A percentile compares a stretch with the other conserved stretches of the same genome.
These are phyloP conservation scores for Talaromyces sp. DNA, from an alignment of 2,329 filamentous ascomycete species.

Conservation along the genomic window DNA sequence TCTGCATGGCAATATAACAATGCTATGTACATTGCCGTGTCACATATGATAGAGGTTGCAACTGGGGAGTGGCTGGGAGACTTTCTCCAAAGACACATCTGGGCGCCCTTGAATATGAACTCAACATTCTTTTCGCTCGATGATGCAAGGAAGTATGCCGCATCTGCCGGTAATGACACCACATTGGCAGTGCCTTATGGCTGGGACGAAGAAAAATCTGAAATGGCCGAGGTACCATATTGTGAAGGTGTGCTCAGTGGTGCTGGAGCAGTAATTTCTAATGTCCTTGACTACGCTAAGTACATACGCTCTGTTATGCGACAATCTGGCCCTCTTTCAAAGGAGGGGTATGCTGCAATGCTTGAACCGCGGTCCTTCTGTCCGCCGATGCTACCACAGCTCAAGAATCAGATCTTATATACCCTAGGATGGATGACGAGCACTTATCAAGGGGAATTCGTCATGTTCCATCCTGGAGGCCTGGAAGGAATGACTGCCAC, in stretches of 20 bases:
- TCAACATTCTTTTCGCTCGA: constrained; percentile 32
- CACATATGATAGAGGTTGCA: constrained; percentile 44
- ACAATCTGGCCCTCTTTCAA: constrained; percentile 3
- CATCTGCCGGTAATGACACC: constrained; percentile 10
- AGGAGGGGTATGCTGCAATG: constrained; percentile 7
- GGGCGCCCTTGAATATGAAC: constrained; percentile 39
- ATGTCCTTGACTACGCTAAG: constrained; percentile 6
- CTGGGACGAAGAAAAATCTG: constrained; percentile 20
- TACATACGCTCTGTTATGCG: constrained; percentile 6
- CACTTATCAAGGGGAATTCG: constrained; percentile 9
- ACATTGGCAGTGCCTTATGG: constrained; percentile 19
- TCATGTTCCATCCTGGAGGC: constrained; percentile 13
- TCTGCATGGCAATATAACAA: constrained; percentile 50
- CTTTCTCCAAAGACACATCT: constrained; percentile 32
- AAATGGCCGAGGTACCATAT: constrained; percentile 5
- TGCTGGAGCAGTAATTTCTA: constrained; percentile 6
- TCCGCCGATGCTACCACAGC: constrained; percentile 6
- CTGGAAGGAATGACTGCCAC: constrained; percentile 13
- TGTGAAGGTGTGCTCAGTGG: constrained; percentile 3
- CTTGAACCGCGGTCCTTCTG: constrained; percentile 3
- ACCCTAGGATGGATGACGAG: constrained; percentile 12
- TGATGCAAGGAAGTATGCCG: constrained; percentile 20
- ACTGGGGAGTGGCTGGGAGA: constrained; percentile 29
- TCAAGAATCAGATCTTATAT: constrained; percentile 5
- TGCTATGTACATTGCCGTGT: constrained; percentile 47